Percentiles rank a stretch among this genome's conserved stretches.
These are phyloP conservation scores for Pichia sp. DNA, from an alignment of 1,139 yeast genomes.

Conservation along the genomic window DNA sequence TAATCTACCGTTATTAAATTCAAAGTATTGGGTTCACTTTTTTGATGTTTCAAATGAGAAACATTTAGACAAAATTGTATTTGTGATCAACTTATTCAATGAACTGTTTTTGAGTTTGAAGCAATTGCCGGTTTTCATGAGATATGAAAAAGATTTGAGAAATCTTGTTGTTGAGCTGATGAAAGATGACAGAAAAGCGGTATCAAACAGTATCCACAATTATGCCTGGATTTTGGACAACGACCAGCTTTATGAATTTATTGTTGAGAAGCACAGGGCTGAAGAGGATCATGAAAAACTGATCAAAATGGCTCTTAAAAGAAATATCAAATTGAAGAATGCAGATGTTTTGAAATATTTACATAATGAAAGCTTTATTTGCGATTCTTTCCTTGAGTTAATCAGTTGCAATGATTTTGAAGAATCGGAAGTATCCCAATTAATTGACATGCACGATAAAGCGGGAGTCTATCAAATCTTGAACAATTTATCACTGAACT, in stretches of 20 bases:
- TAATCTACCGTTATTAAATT: constrained; percentile 15
- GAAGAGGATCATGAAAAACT: neutral
- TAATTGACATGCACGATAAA: no score
- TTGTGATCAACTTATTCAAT: constrained; percentile 29
- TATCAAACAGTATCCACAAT: neutral
- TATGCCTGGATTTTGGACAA: constrained; percentile 19
- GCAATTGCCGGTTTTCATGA: constrained; percentile 1
- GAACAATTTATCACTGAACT: no score
- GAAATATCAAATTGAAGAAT: neutral
- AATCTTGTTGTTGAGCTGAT: neutral
- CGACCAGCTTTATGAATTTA: constrained; percentile 6
- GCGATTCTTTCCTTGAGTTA: no score
- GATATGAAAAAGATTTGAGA: constrained; percentile 2
- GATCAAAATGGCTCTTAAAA: neutral
- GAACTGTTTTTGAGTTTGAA: constrained; percentile 33
- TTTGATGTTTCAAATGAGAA: no score
- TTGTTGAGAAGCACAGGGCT: neutral
- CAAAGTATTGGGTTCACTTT: constrained; percentile 25
- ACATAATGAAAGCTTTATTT: neutral
- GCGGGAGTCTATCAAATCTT: no score
- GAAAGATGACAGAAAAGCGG: neutral
- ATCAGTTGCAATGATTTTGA: no score
- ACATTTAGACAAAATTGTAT: constrained; percentile 2
- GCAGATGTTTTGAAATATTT: neutral
- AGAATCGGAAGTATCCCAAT: no score